A percentile compares a stretch with the other conserved stretches of the same genome.
These are phyloP conservation scores for Metschnikowia rubicola DNA, from an alignment of 805 yeast species.

Conservation along the genomic window DNA sequence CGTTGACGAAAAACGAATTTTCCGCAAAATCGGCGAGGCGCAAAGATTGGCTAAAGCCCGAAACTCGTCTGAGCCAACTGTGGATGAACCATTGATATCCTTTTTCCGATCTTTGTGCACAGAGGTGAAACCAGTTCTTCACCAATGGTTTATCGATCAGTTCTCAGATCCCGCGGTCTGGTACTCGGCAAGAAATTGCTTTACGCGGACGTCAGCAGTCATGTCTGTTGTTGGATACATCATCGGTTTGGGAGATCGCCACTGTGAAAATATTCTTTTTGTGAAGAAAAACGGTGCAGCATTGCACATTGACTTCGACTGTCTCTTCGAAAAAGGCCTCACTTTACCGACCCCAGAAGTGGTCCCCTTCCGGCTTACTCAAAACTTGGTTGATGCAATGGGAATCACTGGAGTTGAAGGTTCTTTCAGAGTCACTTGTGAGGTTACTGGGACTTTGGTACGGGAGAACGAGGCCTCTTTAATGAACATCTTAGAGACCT, in stretches of 20 bases:
- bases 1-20: slow-evolving; percentile 25
- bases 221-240: slow-evolving; percentile 97
- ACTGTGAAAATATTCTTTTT: slow-evolving; percentile 84
- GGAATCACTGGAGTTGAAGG: slow-evolving; percentile 92
- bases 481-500: slow-evolving; percentile 88
- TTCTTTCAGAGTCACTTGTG: slow-evolving; percentile 78
- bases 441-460: slow-evolving; percentile 70
- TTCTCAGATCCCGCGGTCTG: slow-evolving; percentile 88
- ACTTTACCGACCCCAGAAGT: slow-evolving; percentile 79
- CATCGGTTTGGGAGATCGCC: slow-evolving; percentile 93
- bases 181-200: slow-evolving; percentile 75
- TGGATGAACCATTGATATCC: slow-evolving; percentile 13
- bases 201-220: slow-evolving; percentile 80
- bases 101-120: slow-evolving; percentile 26
- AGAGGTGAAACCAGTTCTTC: slow-evolving; percentile 64
- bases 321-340: slow-evolving; percentile 84
- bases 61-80: slow-evolving; percentile 1
- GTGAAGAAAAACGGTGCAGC: slow-evolving; percentile 72
- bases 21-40: slow-evolving; percentile 30
- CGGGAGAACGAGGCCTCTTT: slow-evolving; percentile 77
- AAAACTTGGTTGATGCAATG: slow-evolving; percentile 82
- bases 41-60: slow-evolving; percentile 23
- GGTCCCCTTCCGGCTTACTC: slow-evolving; percentile 91
- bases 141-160: slow-evolving; percentile 82
- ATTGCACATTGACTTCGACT: slow-evolving; percentile 94